Conservation (phyloP, 805 yeast species). For the Sugiyamaella qingdaonensis region DNA sequence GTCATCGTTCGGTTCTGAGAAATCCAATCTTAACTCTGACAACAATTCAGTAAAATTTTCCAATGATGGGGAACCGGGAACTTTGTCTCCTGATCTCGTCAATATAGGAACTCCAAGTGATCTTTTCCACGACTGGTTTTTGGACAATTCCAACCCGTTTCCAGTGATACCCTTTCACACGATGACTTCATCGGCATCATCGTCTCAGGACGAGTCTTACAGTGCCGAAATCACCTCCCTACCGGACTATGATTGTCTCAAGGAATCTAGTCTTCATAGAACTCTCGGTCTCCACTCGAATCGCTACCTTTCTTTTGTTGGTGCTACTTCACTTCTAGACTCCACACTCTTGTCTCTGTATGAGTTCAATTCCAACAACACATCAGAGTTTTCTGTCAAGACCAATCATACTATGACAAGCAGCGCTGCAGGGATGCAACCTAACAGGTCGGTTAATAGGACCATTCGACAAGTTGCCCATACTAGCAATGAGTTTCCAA, state of each 20-base stretch:
- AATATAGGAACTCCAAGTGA: not conserved
- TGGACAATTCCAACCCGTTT: not conserved
- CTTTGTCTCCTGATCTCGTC: not conserved
- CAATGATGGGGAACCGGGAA: not conserved
- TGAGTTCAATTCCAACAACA: constrained; percentile 20
- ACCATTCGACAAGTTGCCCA: constrained; percentile 11
- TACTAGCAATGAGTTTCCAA: not conserved
- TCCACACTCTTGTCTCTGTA: constrained; percentile 26
- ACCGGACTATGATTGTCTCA: constrained; percentile 27
- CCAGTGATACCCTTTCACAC: not conserved
- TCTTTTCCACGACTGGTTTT: not conserved
- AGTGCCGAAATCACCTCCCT: constrained; percentile 14
- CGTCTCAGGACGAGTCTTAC: not conserved
- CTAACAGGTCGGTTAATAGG: constrained; percentile 1
- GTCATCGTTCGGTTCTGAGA: not conserved
- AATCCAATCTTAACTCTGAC: not conserved
- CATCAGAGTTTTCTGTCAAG: constrained; percentile 10
- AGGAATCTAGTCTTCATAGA: constrained; percentile 24
- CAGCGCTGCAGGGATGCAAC: not conserved
- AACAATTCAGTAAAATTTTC: not conserved
- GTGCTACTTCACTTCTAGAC: constrained; percentile 27
- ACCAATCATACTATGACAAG: not conserved
- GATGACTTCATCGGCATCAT: not conserved
- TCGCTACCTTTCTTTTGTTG: constrained; percentile 26
- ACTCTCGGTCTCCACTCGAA: constrained; percentile 27